Percentiles rank a stretch among this genome's conserved stretches.
Conservation (phyloP, 129 eudicot genomes). For the Flaveria sonorensis region DNA sequence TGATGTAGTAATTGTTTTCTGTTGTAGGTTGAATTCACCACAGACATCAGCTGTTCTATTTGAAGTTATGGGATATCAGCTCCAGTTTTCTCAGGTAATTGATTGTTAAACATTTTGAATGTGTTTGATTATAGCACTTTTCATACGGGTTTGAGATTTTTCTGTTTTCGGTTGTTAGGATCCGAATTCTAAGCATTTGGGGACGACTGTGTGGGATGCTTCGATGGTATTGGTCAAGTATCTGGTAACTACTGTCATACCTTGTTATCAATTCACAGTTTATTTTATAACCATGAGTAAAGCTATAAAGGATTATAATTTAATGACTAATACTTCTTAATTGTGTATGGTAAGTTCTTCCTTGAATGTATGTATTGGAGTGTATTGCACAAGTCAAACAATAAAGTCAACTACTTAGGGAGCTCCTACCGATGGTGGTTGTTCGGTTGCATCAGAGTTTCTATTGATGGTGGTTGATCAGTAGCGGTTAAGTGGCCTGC, state of each 20-base stretch:
- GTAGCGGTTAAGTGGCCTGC: too few relatives aligned
- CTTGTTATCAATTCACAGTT: not conserved
- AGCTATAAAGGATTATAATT: not conserved
- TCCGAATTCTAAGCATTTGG: conserved; percentile 96
- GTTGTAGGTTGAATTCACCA: conserved; percentile 75
- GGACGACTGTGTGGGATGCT: conserved; percentile 99
- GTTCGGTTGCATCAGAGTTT: too few relatives aligned
- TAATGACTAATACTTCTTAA: too few relatives aligned
- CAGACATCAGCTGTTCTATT: conserved; percentile 68
- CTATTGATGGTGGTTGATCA: too few relatives aligned
- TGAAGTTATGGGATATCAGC: conserved; percentile 79
- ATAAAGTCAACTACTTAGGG: too few relatives aligned
- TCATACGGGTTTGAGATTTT: not conserved
- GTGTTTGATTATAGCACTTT: not conserved
- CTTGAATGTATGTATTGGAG: not conserved
- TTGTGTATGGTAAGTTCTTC: not conserved
- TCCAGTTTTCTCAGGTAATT: conserved; percentile 81
- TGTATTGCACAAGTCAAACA: too few relatives aligned
- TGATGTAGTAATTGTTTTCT: not conserved
- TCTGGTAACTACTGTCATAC: conserved; percentile 55
- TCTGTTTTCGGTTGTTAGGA: conserved; percentile 48
- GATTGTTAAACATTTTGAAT: conserved; percentile 7
- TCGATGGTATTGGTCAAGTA: conserved; percentile 91
- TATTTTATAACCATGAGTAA: not conserved
- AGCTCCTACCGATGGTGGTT: too few relatives aligned